phyloP scores from a whole-genome alignment of 1,139 yeast genomes.

The Saccharomyces uvarum region DNA sequence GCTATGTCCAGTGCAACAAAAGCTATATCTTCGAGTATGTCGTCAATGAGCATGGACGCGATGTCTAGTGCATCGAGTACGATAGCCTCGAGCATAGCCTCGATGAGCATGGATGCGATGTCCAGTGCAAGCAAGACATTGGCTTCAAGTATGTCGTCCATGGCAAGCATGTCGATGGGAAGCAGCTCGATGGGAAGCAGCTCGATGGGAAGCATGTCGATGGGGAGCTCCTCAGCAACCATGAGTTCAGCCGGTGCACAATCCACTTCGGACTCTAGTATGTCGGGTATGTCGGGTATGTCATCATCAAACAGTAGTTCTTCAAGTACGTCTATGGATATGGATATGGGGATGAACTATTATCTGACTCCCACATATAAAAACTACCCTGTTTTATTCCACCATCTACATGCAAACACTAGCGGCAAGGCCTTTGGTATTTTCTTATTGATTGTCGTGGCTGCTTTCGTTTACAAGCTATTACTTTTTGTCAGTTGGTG shows the following conservation, averaged over 20 bases:
- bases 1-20: background rate
- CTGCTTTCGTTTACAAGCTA: conserved; percentile 53
- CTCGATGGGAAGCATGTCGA: conserved; percentile 5
- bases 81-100: background rate
- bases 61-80: background rate
- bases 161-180: background rate
- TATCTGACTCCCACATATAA: conserved; percentile 45
- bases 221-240: background rate
- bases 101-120: conserved; percentile 4
- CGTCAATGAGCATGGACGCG: conserved; percentile 5
- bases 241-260: conserved; percentile 5
- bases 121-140: background rate
- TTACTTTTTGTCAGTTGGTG: conserved; percentile 52
- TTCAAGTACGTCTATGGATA: conserved; percentile 16
- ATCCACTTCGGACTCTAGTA: conserved; percentile 4
- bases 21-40: conserved; percentile 1
- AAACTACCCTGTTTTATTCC: conserved; percentile 56
- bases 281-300: conserved; percentile 14
- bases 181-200: conserved; percentile 2
- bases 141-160: background rate
- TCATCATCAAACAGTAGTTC: conserved; percentile 9
- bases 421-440: conserved; percentile 67
- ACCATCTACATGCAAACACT: conserved; percentile 42
- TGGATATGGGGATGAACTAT: conserved; percentile 45
- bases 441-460: conserved; percentile 49